Percentiles rank a stretch among this genome's conserved stretches.
These are phyloP conservation scores for Hortaea werneckii DNA, from an alignment of 2,329 filamentous ascomycete species.

Conservation along the genomic window DNA sequence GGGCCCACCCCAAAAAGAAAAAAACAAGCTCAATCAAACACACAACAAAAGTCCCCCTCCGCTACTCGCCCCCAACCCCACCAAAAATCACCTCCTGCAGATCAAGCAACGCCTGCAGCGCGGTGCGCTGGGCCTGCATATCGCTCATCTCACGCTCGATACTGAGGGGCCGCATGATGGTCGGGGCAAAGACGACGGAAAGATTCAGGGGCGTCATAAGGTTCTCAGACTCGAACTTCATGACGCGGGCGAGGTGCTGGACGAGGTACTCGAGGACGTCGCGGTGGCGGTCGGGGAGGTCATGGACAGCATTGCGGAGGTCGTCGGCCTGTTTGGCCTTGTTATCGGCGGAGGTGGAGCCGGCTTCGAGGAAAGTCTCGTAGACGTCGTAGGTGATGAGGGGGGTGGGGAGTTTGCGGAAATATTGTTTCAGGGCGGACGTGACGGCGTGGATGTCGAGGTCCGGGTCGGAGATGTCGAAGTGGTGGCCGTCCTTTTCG, in stretches of 20 bases:
- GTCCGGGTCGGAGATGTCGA: conserved; percentile 85
- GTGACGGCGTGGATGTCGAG: conserved; percentile 95
- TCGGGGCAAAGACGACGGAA: conserved; percentile 93
- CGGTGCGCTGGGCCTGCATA: conserved; percentile 84
- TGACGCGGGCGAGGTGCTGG: conserved; percentile 83
- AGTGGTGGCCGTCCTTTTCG: conserved; percentile 59
- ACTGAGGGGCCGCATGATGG: conserved; percentile 85
- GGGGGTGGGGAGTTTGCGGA: conserved; percentile 81
- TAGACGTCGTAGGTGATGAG: conserved; percentile 90
- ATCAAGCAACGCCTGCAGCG: conserved; percentile 87
- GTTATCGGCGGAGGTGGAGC: conserved; percentile 40
- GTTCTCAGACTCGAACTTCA: conserved; percentile 73
- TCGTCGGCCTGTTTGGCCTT: conserved; percentile 58
- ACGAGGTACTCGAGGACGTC: conserved; percentile 90
- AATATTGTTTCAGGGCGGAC: conserved; percentile 93
- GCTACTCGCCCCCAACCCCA: background rate
- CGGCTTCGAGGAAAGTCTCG: conserved; percentile 72
- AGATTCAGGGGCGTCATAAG: conserved; percentile 95
- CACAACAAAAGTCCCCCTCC: background rate
- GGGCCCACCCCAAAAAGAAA: too few relatives aligned
- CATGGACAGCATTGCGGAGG: conserved; percentile 62
- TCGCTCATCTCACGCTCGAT: conserved; percentile 93
- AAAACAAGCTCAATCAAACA: too few relatives aligned
- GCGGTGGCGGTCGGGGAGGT: conserved; percentile 71
- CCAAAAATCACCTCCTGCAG: conserved; percentile 5